Evolutionary conservation across 257 asterid genomes (phyloP).

Genomic region (Przewalskia tangutica): DNA sequence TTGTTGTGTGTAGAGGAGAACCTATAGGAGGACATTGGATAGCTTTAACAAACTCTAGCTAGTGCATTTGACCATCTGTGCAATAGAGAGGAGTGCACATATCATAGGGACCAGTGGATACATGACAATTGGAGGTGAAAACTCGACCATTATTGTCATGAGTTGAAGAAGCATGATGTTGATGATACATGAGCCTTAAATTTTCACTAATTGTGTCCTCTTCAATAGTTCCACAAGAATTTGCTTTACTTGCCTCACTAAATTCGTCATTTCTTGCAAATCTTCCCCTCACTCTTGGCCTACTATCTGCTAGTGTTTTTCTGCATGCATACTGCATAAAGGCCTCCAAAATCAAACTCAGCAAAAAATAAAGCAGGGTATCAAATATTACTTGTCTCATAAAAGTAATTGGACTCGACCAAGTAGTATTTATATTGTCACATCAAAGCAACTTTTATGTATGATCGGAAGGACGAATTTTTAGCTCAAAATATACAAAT

Average conservation of each 20-base stretch:
- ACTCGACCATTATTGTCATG: neutral
- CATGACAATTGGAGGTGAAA: constrained; percentile 5
- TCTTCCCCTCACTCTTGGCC: constrained; percentile 90
- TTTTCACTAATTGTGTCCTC: constrained; percentile 49
- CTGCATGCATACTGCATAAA: constrained; percentile 77
- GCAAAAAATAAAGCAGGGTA: neutral
- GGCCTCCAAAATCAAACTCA: neutral
- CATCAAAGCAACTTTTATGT: no score
- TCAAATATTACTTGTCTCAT: no score
- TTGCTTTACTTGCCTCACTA: constrained; percentile 35
- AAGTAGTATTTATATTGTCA: no score
- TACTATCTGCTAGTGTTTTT: constrained; percentile 82
- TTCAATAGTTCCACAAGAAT: constrained; percentile 37
- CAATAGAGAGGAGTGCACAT: neutral
- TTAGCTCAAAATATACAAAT: no score
- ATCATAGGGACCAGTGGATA: neutral
- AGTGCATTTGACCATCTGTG: constrained; percentile 3
- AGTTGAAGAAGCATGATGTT: neutral
- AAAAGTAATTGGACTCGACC: no score
- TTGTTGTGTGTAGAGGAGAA: neutral
- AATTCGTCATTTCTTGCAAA: constrained; percentile 75
- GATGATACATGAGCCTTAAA: constrained; percentile 17
- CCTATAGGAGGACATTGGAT: neutral
- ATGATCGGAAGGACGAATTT: no score
- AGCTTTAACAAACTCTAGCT: neutral